phyloP scores from a whole-genome alignment of 192 early-diverging fungal genomes.

The Mortierella alpina region DNA sequence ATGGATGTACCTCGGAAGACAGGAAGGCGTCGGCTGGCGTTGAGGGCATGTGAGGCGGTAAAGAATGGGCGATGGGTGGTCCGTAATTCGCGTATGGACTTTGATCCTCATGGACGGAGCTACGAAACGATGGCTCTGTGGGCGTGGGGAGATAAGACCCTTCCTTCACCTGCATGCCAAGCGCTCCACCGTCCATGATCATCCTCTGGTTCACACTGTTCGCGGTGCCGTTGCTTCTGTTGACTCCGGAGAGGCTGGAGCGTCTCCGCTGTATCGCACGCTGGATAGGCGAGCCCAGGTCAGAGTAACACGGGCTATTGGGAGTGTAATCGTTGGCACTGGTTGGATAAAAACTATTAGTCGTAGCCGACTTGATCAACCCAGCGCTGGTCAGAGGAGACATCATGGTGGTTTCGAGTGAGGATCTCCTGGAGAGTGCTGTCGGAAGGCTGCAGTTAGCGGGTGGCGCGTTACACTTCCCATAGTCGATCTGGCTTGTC shows the following conservation, averaged over 20 bases:
- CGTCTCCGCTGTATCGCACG: conserved; percentile 3
- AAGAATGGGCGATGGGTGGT: background rate
- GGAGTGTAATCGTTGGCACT: background rate
- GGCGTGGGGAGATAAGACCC: conserved; percentile 24
- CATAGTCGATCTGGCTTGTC: background rate
- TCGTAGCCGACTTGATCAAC: conserved; percentile 25
- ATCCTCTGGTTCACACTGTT: conserved; percentile 1
- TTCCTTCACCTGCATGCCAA: background rate
- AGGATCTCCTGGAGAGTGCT: conserved; percentile 24
- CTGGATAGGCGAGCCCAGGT: background rate
- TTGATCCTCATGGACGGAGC: background rate
- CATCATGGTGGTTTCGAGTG: conserved; percentile 11
- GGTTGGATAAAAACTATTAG: conserved; percentile 10
- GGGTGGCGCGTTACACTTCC: conserved; percentile 18
- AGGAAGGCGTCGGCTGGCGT: conserved; percentile 7
- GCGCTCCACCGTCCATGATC: background rate
- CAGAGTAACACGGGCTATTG: background rate
- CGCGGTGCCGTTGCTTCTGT: background rate
- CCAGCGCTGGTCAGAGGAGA: conserved; percentile 25
- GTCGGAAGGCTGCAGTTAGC: conserved; percentile 31
- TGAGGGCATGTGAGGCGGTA: conserved; percentile 6
- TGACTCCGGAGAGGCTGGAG: conserved; percentile 1
- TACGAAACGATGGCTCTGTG: conserved; percentile 10
- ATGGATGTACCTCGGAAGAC: conserved; percentile 22
- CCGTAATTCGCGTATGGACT: conserved; percentile 2